Evolutionary conservation across 1,139 yeast genomes (phyloP), one percentile per base, ranked within the genome.

Genomic region (Saccharomycopsis crataegensis): DNA sequence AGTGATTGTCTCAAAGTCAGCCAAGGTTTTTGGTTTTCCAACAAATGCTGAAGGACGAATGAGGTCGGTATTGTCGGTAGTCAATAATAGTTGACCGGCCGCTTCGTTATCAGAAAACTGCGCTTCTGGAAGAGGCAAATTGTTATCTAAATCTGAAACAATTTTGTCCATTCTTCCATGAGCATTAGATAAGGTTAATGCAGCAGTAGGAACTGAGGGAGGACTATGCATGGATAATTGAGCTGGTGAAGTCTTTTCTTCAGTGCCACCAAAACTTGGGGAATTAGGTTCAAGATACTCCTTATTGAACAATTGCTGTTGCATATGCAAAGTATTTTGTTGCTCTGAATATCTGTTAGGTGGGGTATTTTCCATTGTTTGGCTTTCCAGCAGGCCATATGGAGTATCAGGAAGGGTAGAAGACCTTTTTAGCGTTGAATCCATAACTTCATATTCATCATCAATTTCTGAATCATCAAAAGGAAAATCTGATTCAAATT

Each of bases 401-500:
- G n/a, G 5, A 11, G 14, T 17, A 14, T 16, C 43, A 12, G 22
- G 43, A 40, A 40, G 43, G 4, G 14, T 36, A 5, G 11, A 3
- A 36, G 40, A 36, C 16, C 44, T 42, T 6, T 6, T 14, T 42
- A 14, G 44, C 11, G 44, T 14, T 14, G 12, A 22, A 16, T 42
- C 44, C 16, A 12, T 14, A 9, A 11, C 40, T 33, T 45, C 48
- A 11, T 8, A 37, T 33, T 31, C 17, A 16, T 45, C 40, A 14
- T 45, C 48, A 8, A 12, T 1, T 11, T 45, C 48, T 3, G 40
- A 14, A 31, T 12, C n/a, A 31, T 45, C 48, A n/a, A 8, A 43
- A 9, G 32, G 33, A 43, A 17, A 43, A 38, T 52, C 57, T 8
- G 43, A 40, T 12, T 54, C 57, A 9, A 46, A 48, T n/a, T 43